A percentile compares a stretch with the other conserved stretches of the same genome.
phyloP scores from a whole-genome alignment of 2,329 filamentous ascomycete genomes.

The Botrytis paeoniae region DNA sequence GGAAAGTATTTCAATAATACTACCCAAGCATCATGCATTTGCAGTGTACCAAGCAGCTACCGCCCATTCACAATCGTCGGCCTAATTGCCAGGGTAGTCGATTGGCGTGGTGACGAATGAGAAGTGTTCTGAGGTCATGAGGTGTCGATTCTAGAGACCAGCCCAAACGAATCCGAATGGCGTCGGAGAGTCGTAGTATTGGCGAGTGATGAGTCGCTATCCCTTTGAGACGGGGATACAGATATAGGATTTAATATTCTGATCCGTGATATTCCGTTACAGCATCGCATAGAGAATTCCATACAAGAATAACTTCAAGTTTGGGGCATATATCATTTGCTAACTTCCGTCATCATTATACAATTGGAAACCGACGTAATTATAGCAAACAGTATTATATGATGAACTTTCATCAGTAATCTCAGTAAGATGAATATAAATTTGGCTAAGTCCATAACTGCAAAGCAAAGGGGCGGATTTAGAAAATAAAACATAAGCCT shows the following conservation, averaged over 20 bases:
- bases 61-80: background rate
- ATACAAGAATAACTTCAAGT: background rate
- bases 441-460: background rate
- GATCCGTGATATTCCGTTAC: background rate
- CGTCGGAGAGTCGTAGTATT: background rate
- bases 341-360: background rate
- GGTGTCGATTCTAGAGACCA: background rate
- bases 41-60: background rate
- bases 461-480: background rate
- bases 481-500: background rate
- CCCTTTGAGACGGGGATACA: background rate
- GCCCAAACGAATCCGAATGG: too few species aligned
- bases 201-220: background rate
- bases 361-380: background rate
- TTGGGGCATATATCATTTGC: background rate
- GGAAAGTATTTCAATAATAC: background rate
- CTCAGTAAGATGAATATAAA: background rate
- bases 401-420: background rate
- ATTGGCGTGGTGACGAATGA: background rate
- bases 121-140: background rate
- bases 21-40: background rate
- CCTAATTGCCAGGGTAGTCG: background rate
- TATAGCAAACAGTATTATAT: background rate
- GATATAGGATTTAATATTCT: background rate
- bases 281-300: too few species aligned